Conservation (phyloP, 345 rosid genomes). For the Litchi chinensis region DNA sequence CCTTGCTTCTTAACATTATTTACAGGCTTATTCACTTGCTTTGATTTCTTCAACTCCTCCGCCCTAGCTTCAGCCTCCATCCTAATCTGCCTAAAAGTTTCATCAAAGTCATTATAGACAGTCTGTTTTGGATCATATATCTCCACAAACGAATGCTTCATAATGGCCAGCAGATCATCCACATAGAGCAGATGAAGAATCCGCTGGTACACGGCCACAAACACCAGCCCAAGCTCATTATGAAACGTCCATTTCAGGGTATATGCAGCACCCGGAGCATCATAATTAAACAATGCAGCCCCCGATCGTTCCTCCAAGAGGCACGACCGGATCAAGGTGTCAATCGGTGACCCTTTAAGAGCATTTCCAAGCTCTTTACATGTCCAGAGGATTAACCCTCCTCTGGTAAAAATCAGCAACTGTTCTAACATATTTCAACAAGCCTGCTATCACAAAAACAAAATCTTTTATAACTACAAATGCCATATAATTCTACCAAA, state of each 20-base stretch:
- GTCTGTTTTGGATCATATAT: conserved; percentile 77
- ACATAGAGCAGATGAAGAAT: conserved; percentile 88
- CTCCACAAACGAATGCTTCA: conserved; percentile 70
- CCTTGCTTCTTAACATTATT: conserved; percentile 62
- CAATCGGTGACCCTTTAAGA: conserved; percentile 88
- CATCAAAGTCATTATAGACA: conserved; percentile 70
- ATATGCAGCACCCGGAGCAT: conserved; percentile 79
- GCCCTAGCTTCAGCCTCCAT: conserved; percentile 88
- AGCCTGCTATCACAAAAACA: conserved; percentile 35
- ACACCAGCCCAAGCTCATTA: conserved; percentile 93
- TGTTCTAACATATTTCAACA: conserved; percentile 79
- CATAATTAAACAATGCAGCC: conserved; percentile 65
- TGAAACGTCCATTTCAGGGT: conserved; percentile 98
- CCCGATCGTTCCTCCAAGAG: conserved; percentile 99
- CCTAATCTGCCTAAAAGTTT: conserved; percentile 89
- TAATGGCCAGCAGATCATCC: conserved; percentile 82
- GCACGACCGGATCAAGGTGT: conserved; percentile 85
- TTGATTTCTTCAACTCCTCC: conserved; percentile 80
- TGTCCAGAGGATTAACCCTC: conserved; percentile 99
- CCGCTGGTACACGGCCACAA: conserved; percentile 95
- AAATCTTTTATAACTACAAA: neutral
- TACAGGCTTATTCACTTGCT: conserved; percentile 56
- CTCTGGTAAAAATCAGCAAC: conserved; percentile 85
- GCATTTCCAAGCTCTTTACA: conserved; percentile 96
- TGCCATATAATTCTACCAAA: neutral